Percentiles rank a stretch among this genome's conserved stretches.
Evolutionary conservation across 2,329 filamentous ascomycete genomes (phyloP).

Genomic region (Scytalidium sp.): DNA sequence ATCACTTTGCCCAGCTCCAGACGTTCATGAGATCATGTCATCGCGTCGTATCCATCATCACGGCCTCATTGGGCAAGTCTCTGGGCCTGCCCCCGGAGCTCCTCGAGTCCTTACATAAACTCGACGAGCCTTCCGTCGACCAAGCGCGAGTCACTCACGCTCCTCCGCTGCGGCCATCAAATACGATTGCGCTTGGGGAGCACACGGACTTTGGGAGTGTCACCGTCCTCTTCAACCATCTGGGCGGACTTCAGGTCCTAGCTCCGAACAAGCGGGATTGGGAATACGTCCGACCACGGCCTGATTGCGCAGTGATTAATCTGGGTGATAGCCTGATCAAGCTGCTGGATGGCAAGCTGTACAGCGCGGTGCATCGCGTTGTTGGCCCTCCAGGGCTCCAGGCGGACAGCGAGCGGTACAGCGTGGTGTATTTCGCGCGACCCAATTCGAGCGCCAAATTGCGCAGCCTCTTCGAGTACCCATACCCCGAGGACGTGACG

Average conservation of each 20-base stretch:
- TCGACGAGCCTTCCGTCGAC: slow-evolving; percentile 40
- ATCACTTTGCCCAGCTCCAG: background rate
- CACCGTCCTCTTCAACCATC: slow-evolving; percentile 53
- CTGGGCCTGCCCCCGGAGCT: too few relatives aligned
- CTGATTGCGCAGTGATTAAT: slow-evolving; percentile 41
- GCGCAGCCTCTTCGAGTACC: too few relatives aligned
- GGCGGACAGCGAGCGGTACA: slow-evolving; percentile 39
- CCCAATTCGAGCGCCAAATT: too few relatives aligned
- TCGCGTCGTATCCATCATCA: too few relatives aligned
- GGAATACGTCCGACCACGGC: slow-evolving; percentile 50
- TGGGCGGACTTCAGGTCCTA: slow-evolving; percentile 52
- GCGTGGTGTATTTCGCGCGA: slow-evolving; percentile 49
- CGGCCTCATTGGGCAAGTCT: too few relatives aligned
- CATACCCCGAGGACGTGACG: too few relatives aligned
- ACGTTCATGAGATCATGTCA: slow-evolving; percentile 15
- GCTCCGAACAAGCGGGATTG: too few relatives aligned
- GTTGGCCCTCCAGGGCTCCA: slow-evolving; percentile 45
- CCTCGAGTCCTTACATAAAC: slow-evolving; percentile 44
- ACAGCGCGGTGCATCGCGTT: slow-evolving; percentile 45
- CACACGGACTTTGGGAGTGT: slow-evolving; percentile 57
- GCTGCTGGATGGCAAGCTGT: slow-evolving; percentile 37
- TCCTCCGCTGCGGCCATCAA: slow-evolving; percentile 41
- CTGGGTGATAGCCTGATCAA: slow-evolving; percentile 41
- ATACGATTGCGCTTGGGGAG: slow-evolving; percentile 44
- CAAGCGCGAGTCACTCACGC: slow-evolving; percentile 51